Base-by-base conservation (phyloP, 179 eudicot genomes). In the Pouteria campechiana region DNA sequence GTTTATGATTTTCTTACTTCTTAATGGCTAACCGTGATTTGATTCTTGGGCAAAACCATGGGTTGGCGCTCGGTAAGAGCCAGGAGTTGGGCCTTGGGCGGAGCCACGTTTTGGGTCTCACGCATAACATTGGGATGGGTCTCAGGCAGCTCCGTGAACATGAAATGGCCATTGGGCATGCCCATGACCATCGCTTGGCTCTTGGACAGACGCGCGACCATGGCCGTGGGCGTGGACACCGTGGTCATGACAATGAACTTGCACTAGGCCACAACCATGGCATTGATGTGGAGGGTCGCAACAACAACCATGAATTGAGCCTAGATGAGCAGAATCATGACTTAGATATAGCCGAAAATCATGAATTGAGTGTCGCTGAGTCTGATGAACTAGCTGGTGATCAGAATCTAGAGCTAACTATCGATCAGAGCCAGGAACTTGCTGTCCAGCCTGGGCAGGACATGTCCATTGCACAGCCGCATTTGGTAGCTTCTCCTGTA, bases 1-100 rank as follows among this genome's bases (percentile, higher is more conserved):
- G n/a, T n/a, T n/a, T n/a, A n/a, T n/a, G n/a, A n/a, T n/a, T n/a
- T n/a, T n/a, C n/a, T n/a, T n/a, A n/a, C n/a, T n/a, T n/a, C n/a
- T 17, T 35, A 49, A 79, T 76, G 94, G 79, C 67, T 9, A 76
- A 64, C 55, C 74, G 67, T 59, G 84, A 75, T 11, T 31, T 79
- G 58, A 46, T 75, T 9, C 53, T 70, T 22, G 88, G 65, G 34
- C 55, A 58, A 60, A 75, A 62, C 37, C 52, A 35, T 7, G 45
- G 29, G 22, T 11, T 53, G n/a, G 43, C 55, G 16, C 40, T 69
- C 41, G 57, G 58, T n/a, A 50, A 60, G 36, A 52, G 19, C 60
- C 74, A 65, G 58, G 72, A 60, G 7, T 20, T 65, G 25, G 43
- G 53, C 21, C 44, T 68, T 44, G 42, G 55, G 14, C 79, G 60